Evolutionary conservation across 2,329 filamentous ascomycete genomes (phyloP).

Genomic region (Sordariomycetes sp.): DNA sequence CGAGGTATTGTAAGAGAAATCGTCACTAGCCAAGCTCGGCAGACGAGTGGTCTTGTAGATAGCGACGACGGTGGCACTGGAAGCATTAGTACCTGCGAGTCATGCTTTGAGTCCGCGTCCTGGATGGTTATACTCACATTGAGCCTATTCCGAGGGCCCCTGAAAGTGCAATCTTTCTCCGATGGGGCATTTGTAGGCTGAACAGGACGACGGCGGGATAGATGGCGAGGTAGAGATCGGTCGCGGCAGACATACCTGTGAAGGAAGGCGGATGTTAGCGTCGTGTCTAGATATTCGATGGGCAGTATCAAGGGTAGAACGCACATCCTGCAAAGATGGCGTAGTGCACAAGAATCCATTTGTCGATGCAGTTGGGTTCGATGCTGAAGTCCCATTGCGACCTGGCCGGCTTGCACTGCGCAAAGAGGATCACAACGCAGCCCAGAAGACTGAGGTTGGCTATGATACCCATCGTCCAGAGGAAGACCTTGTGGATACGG

Average conservation of each 20-base stretch:
- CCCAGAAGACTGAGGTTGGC: conserved; percentile 10
- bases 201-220: conserved; percentile 26
- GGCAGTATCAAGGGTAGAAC: neutral
- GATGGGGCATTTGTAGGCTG: conserved; percentile 22
- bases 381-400: conserved; percentile 13
- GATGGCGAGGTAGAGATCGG: conserved; percentile 29
- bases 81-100: neutral
- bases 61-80: conserved; percentile 15
- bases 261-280: neutral
- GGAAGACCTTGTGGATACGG: conserved; percentile 9
- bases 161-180: conserved; percentile 28
- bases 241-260: conserved; percentile 20
- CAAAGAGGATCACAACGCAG: conserved; percentile 12
- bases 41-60: conserved; percentile 20
- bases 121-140: conserved; percentile 12
- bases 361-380: conserved; percentile 9
- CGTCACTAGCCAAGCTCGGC: conserved; percentile 13
- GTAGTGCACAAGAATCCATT: conserved; percentile 7
- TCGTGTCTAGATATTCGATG: neutral
- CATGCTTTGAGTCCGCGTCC: conserved; percentile 3
- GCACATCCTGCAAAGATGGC: conserved; percentile 1
- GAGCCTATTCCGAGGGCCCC: conserved; percentile 26
- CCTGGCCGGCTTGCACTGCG: conserved; percentile 13
- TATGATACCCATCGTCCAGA: conserved; percentile 12
- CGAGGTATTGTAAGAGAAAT: conserved; percentile 23